Conservation (phyloP, 2,329 filamentous ascomycete genomes). For the Cercospora sesami region DNA sequence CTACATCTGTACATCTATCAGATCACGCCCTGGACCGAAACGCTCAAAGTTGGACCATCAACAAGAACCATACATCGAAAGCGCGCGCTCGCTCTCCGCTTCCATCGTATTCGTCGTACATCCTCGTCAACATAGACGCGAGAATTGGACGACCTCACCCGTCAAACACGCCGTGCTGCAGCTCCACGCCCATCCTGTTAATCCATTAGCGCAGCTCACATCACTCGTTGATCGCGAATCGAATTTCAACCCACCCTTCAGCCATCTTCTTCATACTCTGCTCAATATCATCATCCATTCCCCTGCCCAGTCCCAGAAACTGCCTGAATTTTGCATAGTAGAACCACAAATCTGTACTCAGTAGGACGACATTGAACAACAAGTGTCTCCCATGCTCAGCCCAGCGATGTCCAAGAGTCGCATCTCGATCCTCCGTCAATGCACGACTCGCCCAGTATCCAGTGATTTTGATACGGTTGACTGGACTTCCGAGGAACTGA, state of each 20-base stretch:
- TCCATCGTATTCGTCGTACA: not conserved
- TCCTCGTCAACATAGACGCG: not conserved
- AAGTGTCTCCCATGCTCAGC: slow-evolving; percentile 73
- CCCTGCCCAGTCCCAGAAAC: slow-evolving; percentile 70
- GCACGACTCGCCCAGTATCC: slow-evolving; percentile 85
- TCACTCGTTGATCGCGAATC: not conserved
- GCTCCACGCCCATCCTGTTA: slow-evolving; percentile 78
- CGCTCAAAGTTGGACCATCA: not conserved
- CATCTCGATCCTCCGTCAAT: slow-evolving; percentile 70
- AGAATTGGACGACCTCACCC: slow-evolving; percentile 53
- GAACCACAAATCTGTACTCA: slow-evolving; percentile 77
- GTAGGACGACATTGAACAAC: slow-evolving; percentile 75
- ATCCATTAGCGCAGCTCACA: slow-evolving; percentile 18
- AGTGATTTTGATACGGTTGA: slow-evolving; percentile 91
- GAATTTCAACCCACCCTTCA: slow-evolving; percentile 47
- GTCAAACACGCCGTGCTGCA: slow-evolving; percentile 86
- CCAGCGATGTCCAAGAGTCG: slow-evolving; percentile 63
- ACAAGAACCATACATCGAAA: not conserved
- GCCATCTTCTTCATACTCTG: slow-evolving; percentile 82
- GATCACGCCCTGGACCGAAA: not conserved
- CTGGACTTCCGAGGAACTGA: slow-evolving; percentile 82
- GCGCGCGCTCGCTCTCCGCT: not conserved
- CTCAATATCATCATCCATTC: slow-evolving; percentile 95
- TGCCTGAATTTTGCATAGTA: slow-evolving; percentile 78
- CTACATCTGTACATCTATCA: not conserved